phyloP scores from a whole-genome alignment of 1,284 basidiomycete species.

The Apiotrichum mycotoxinovorans region DNA sequence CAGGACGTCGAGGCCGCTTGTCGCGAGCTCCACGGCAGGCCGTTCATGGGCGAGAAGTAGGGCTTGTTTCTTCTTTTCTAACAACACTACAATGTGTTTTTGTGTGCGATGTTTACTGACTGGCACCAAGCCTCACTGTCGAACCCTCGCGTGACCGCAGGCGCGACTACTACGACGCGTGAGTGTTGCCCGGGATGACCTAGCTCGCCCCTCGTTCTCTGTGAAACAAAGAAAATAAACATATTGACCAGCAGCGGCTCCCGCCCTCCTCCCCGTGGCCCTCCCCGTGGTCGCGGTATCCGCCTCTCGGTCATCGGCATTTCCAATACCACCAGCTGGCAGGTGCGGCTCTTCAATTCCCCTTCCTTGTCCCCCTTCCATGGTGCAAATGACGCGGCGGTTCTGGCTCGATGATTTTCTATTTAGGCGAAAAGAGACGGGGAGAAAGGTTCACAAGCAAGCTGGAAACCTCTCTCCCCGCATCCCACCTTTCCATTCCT shows the following conservation, averaged over 20 bases:
- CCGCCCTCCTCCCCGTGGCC: constrained; percentile 29
- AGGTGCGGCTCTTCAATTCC: constrained; percentile 60
- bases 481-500: too few species aligned
- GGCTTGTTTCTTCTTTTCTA: constrained; percentile 35
- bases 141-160: constrained; percentile 87
- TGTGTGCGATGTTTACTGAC: neutral
- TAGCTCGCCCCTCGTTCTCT: too few species aligned
- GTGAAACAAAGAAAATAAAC: too few species aligned
- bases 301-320: constrained; percentile 80
- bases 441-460: too few species aligned
- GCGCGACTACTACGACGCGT: constrained; percentile 70
- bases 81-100: too few species aligned
- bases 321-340: constrained; percentile 91
- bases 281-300: constrained; percentile 57
- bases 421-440: too few species aligned
- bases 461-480: too few species aligned
- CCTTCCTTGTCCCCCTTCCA: neutral
- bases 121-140: constrained; percentile 77
- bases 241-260: constrained; percentile 3
- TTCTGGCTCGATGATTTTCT: neutral
- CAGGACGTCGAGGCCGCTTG: constrained; percentile 92
- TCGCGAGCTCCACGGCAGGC: constrained; percentile 75
- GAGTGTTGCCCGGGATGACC: constrained; percentile 21
- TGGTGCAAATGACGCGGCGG: constrained; percentile 3
- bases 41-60: constrained; percentile 80